Base-by-base conservation (phyloP, 805 yeast genomes). In the Candida tammaniensis region DNA sequence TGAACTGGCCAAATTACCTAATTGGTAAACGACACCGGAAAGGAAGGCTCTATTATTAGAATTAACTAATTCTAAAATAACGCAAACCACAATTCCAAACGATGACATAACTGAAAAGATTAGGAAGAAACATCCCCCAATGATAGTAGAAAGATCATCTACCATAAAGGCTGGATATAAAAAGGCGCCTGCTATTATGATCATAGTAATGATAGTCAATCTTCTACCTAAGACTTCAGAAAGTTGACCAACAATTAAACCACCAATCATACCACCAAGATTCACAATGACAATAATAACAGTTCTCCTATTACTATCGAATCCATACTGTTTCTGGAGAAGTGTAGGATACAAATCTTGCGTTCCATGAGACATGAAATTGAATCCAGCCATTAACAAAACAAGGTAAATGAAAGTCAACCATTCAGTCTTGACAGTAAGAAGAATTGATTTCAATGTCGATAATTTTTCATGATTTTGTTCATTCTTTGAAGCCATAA, bases 291-390 rank as follows among this genome's bases (percentile, higher is more conserved):
- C 68, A 61, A 76, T 76, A 30, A 80, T 76, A 13, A 78, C 80
- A 0, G 87, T 80, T 20, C 70, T 56, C 13, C 66, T 60, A 51
- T 82, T 60, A 3, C 52, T 44, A 17, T 70, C 51, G 42, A 70
- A 68, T 8, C 53, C 62, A 19, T 75, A 63, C 52, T 82, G 86
- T 15, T 64, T 66, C 17, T 66, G 62, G 31, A 82, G 60, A 60
- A 78, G 63, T 1, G 86, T 78, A 24, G 87, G 86, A 55, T 72
- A 79, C 51, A 82, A 60, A 54, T 82, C 91, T 58, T 82, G 88
- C 5, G 86, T 76, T 1, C 86, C 86, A 47, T 82, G 91, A 7
- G 85, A 73, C 61, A 74, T 71, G 61, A 80, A 82, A 57, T 81
- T 82, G 67, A 80, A 76, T 13, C 82, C 84, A 13, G 83, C 70